Conservation (phyloP, 2,329 filamentous ascomycete species). For the Paecilomyces sp. region DNA sequence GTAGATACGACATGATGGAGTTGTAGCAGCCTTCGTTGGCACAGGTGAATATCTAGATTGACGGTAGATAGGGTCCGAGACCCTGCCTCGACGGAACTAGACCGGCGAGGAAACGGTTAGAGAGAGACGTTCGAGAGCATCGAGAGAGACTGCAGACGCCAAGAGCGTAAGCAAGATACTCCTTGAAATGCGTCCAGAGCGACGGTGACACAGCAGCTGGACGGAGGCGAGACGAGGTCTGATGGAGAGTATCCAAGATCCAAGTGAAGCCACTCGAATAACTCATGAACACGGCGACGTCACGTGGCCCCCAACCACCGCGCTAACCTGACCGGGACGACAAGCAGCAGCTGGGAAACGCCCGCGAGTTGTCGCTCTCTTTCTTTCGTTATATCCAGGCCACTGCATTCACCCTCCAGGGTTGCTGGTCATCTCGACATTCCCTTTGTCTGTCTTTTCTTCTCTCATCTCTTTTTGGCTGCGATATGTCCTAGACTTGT, state of each 20-base stretch:
- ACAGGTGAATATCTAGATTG: slow-evolving; percentile 2
- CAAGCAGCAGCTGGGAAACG: background rate
- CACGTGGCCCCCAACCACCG: background rate
- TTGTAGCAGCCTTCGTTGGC: background rate
- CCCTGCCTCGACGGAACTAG: background rate
- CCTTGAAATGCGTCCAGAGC: background rate
- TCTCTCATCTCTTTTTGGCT: slow-evolving; percentile 1
- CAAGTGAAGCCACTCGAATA: background rate
- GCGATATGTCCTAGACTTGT: slow-evolving; percentile 12
- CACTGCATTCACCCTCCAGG: background rate
- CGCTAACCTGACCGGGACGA: slow-evolving; percentile 1
- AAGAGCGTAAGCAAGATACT: background rate
- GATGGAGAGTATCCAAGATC: background rate
- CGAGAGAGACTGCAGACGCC: no score
- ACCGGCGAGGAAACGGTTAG: background rate
- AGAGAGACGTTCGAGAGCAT: background rate
- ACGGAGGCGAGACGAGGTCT: background rate
- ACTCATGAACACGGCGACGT: background rate
- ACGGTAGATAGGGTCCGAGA: background rate
- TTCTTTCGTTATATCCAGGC: background rate
- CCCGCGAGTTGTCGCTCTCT: slow-evolving; percentile 1
- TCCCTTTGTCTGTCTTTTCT: slow-evolving; percentile 10
- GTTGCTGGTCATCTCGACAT: slow-evolving; percentile 1
- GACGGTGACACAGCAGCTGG: background rate
- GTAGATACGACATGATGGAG: slow-evolving; percentile 55